phyloP scores from a whole-genome alignment of 2,329 filamentous ascomycete genomes.

The Talaromyces sp. region DNA sequence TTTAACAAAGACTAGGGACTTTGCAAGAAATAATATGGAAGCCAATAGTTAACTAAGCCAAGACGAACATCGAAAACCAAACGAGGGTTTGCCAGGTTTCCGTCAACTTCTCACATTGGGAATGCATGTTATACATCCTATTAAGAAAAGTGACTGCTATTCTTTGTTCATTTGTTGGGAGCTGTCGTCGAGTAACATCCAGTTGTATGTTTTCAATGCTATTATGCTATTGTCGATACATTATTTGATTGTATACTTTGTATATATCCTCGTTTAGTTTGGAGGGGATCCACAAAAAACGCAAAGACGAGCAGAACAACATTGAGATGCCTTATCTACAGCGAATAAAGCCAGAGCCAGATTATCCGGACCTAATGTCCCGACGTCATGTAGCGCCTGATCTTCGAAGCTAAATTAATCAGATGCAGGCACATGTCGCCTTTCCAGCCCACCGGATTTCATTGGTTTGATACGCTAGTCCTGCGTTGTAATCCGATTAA shows the following conservation, averaged over 20 bases:
- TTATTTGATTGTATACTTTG: background rate
- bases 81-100: background rate
- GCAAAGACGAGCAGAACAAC: background rate
- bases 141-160: background rate
- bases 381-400: background rate
- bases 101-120: background rate
- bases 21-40: background rate
- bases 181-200: background rate
- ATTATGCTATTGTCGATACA: background rate
- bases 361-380: background rate
- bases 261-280: background rate
- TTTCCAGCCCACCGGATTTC: background rate
- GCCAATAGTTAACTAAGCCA: background rate
- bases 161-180: background rate
- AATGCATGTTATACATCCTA: background rate
- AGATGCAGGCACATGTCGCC: background rate
- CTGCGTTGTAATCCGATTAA: background rate
- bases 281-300: background rate
- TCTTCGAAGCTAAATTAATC: background rate
- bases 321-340: background rate
- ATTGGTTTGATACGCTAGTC: background rate
- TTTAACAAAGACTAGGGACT: background rate
- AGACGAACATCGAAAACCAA: background rate
- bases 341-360: background rate
- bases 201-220: background rate